A percentile compares a stretch with the other conserved stretches of the same genome.
These are phyloP conservation scores for Cyberlindnera americana DNA, from an alignment of 805 yeast genomes.

Conservation along the genomic window DNA sequence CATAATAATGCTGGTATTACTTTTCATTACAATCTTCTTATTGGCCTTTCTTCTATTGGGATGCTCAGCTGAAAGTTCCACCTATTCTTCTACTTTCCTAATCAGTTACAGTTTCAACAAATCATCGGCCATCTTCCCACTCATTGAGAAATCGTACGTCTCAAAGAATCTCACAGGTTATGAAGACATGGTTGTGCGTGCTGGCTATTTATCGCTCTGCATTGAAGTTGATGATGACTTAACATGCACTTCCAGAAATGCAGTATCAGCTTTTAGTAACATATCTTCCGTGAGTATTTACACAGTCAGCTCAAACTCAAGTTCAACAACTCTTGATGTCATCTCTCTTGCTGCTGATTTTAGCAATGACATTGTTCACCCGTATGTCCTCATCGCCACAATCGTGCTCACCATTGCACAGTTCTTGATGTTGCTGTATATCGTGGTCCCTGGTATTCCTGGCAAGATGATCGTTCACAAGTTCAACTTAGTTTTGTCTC, in stretches of 20 bases:
- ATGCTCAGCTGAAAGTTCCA: slow-evolving; percentile 38
- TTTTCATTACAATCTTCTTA: slow-evolving; percentile 47
- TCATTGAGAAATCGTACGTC: slow-evolving; percentile 37
- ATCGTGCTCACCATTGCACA: slow-evolving; percentile 41
- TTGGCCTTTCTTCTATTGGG: slow-evolving; percentile 56
- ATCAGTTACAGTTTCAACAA: slow-evolving; percentile 46
- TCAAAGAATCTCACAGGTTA: slow-evolving; percentile 32
- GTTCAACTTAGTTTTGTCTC: slow-evolving; percentile 31
- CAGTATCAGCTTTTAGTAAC: slow-evolving; percentile 25
- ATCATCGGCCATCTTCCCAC: slow-evolving; percentile 39
- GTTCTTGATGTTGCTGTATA: slow-evolving; percentile 41
- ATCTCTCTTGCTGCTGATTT: slow-evolving; percentile 44
- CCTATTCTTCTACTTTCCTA: slow-evolving; percentile 48
- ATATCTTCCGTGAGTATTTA: slow-evolving; percentile 35
- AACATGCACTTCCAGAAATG: slow-evolving; percentile 36
- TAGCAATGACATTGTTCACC: slow-evolving; percentile 46
- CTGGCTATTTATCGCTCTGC: slow-evolving; percentile 60
- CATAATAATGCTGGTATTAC: slow-evolving; percentile 35
- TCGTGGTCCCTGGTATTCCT: slow-evolving; percentile 49
- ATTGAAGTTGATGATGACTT: slow-evolving; percentile 33
- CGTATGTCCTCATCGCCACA: slow-evolving; percentile 48
- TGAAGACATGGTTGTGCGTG: slow-evolving; percentile 40
- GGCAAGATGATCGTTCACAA: slow-evolving; percentile 27
- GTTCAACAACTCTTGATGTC: slow-evolving; percentile 39
- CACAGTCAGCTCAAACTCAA: slow-evolving; percentile 30